These are phyloP conservation scores for Neonectria faginata DNA, from an alignment of 2,329 filamentous ascomycete species.

Conservation along the genomic window DNA sequence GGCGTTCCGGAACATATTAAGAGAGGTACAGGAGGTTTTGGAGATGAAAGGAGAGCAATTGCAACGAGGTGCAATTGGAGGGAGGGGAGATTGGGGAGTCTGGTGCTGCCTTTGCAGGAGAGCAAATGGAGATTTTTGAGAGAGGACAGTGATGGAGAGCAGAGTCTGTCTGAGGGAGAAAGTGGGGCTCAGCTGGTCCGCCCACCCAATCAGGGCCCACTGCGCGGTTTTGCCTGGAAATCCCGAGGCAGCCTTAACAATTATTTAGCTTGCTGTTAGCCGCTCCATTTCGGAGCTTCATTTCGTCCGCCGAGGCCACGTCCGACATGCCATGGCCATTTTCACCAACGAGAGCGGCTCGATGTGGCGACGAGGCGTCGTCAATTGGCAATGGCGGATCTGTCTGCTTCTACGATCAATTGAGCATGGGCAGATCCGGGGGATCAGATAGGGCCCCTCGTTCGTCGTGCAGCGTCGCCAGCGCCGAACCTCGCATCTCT, in stretches of 20 bases:
- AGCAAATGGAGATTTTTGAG: conserved; percentile 60
- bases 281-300: conserved; percentile 44
- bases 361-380: conserved; percentile 8
- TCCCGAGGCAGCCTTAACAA: conserved; percentile 55
- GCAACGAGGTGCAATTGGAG: conserved; percentile 71
- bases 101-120: conserved; percentile 61
- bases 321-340: conserved; percentile 25
- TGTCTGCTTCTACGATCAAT: conserved; percentile 30
- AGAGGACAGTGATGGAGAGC: conserved; percentile 55
- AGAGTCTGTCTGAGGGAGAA: conserved; percentile 57
- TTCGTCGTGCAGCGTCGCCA: conserved; percentile 16
- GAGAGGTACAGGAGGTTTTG: conserved; percentile 63
- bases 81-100: conserved; percentile 69
- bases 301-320: conserved; percentile 37
- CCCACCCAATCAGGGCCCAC: conserved; percentile 50
- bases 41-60: conserved; percentile 70
- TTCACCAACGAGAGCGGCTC: neutral
- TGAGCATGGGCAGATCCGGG: conserved; percentile 24
- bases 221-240: conserved; percentile 56
- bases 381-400: conserved; percentile 13
- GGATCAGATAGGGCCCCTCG: conserved; percentile 16
- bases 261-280: conserved; percentile 47
- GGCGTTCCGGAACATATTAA: conserved; percentile 96
- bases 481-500: conserved; percentile 39
- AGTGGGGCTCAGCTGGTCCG: conserved; percentile 53